phyloP scores from a whole-genome alignment of 2,329 filamentous ascomycete species.

The Rhinocladiella similis region DNA sequence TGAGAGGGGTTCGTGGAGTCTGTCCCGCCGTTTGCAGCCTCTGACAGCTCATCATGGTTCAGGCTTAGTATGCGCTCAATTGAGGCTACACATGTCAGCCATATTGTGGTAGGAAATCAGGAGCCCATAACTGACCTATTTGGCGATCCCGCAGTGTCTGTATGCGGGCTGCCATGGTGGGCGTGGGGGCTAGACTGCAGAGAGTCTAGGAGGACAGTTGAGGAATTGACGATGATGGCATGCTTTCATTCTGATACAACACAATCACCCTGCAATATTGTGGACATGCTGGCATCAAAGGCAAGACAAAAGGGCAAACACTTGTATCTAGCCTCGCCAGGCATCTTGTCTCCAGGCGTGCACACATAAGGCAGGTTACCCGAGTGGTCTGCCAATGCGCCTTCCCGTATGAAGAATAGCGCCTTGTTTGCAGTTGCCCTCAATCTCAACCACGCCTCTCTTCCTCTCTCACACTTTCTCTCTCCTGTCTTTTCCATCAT shows the following conservation, averaged over 20 bases:
- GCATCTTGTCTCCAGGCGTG: too few species aligned
- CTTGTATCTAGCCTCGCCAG: too few species aligned
- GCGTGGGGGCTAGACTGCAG: not conserved
- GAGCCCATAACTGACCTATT: conserved; percentile 56
- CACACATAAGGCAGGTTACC: not conserved
- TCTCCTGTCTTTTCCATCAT: conserved; percentile 13
- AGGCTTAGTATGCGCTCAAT: conserved; percentile 95
- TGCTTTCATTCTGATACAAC: not conserved
- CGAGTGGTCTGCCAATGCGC: not conserved
- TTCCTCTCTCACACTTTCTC: conserved; percentile 7
- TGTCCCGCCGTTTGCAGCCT: conserved; percentile 1
- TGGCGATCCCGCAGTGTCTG: conserved; percentile 69
- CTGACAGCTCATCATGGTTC: conserved; percentile 62
- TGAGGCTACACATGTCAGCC: conserved; percentile 61
- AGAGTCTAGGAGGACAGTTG: not conserved
- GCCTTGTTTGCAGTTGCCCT: not conserved
- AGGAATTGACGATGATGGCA: not conserved
- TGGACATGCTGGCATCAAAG: conserved; percentile 4
- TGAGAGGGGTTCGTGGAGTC: conserved; percentile 47
- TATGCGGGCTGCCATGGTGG: conserved; percentile 25
- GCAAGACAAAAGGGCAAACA: too few species aligned
- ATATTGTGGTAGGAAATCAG: conserved; percentile 29
- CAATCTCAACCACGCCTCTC: not conserved
- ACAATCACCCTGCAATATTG: not conserved
- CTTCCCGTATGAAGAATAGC: not conserved